Conservation (phyloP, 768 basidiomycete genomes). For the Auricularia sp. region DNA sequence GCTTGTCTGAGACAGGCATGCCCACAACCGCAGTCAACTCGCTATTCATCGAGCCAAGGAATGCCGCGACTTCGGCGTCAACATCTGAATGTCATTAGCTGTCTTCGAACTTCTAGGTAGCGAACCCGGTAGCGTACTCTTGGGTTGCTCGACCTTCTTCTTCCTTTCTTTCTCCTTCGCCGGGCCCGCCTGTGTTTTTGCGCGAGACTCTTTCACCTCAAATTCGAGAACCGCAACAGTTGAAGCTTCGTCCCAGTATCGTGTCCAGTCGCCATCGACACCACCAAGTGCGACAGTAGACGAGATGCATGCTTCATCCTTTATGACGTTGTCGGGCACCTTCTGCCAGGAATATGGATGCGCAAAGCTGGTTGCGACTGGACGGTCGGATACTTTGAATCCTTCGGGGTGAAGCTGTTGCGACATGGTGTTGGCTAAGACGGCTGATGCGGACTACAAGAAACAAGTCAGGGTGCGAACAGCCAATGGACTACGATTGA, state of each 20-base stretch:
- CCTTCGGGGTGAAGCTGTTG: slow-evolving; percentile 83
- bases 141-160: slow-evolving; percentile 23
- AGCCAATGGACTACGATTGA: background rate
- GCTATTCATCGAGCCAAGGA: slow-evolving; percentile 3
- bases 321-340: slow-evolving; percentile 58
- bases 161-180: slow-evolving; percentile 11
- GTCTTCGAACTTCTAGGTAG: background rate
- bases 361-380: slow-evolving; percentile 88
- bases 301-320: slow-evolving; percentile 66
- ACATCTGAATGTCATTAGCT: slow-evolving; percentile 16
- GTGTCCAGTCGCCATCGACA: slow-evolving; percentile 60
- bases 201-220: slow-evolving; percentile 52
- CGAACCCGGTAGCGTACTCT: slow-evolving; percentile 17
- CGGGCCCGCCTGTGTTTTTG: slow-evolving; percentile 22
- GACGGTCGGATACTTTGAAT: slow-evolving; percentile 81
- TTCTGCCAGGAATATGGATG: slow-evolving; percentile 86
- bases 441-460: slow-evolving; percentile 64
- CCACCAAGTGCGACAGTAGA: slow-evolving; percentile 65
- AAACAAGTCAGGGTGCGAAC: no score
- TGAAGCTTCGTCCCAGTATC: slow-evolving; percentile 89
- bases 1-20: slow-evolving; percentile 69
- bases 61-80: slow-evolving; percentile 24
- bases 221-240: slow-evolving; percentile 69
- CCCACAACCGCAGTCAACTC: slow-evolving; percentile 38
- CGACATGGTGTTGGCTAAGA: slow-evolving; percentile 82